A percentile compares a stretch with the other conserved stretches of the same genome.
These are phyloP conservation scores for Carpinus viminea DNA, from an alignment of 306 rosid species.

Conservation along the genomic window DNA sequence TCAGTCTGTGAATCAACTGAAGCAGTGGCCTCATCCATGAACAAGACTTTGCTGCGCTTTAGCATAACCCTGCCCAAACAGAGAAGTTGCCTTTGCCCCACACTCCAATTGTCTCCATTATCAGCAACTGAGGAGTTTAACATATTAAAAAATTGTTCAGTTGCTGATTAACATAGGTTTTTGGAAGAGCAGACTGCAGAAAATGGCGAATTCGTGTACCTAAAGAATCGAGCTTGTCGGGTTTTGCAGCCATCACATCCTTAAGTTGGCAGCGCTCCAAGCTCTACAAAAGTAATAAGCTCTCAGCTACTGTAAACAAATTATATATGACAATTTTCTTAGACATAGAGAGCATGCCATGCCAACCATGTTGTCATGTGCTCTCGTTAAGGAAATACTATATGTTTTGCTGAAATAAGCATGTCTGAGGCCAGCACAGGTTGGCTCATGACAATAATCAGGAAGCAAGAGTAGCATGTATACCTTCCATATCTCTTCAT, in stretches of 20 bases:
- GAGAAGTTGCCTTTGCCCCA: slow-evolving; percentile 94
- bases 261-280: slow-evolving; percentile 93
- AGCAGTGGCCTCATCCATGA: slow-evolving; percentile 97
- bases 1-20: slow-evolving; percentile 98
- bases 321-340: not conserved
- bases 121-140: slow-evolving; percentile 56
- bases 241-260: slow-evolving; percentile 75
- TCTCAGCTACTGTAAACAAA: slow-evolving; percentile 13
- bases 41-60: slow-evolving; percentile 76
- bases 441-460: not conserved
- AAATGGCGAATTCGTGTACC: slow-evolving; percentile 46
- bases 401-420: not conserved
- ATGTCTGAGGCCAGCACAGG: not conserved
- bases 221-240: slow-evolving; percentile 73
- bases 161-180: slow-evolving; percentile 1
- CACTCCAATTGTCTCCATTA: slow-evolving; percentile 97
- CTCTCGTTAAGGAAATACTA: not conserved
- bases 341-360: not conserved
- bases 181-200: slow-evolving; percentile 10
- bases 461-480: slow-evolving; percentile 1
- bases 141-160: slow-evolving; percentile 6
- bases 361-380: not conserved
- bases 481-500: slow-evolving; percentile 97
- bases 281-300: slow-evolving; percentile 45
- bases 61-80: slow-evolving; percentile 94